Conservation (phyloP, 805 yeast species). For the Kazachstania psychrophila region DNA sequence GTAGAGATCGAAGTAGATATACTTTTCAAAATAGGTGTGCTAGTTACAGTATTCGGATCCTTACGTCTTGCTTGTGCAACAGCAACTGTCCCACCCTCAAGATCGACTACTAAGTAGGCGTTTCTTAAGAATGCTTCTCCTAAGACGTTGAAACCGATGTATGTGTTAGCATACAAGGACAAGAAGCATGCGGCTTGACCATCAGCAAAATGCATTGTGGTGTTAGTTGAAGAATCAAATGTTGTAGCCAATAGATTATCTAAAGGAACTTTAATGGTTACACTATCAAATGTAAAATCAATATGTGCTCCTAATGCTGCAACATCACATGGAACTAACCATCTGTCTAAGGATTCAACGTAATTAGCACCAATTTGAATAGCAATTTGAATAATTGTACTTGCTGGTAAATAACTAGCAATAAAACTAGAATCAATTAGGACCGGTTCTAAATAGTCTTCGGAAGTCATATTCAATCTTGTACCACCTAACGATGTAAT, state of each 20-base stretch:
- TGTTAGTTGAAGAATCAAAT: constrained; percentile 23
- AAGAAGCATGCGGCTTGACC: constrained; percentile 53
- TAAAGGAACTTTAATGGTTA: constrained; percentile 43
- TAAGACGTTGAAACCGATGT: constrained; percentile 42
- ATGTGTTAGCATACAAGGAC: constrained; percentile 39
- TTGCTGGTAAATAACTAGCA: constrained; percentile 45
- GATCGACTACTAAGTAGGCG: constrained; percentile 54
- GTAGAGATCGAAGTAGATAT: neutral
- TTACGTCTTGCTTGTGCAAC: constrained; percentile 38
- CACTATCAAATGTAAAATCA: constrained; percentile 44
- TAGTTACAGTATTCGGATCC: neutral
- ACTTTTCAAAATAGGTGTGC: neutral
- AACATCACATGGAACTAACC: constrained; percentile 58
- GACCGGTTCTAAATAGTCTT: constrained; percentile 40
- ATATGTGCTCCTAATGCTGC: constrained; percentile 41
- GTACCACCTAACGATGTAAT: constrained; percentile 37
- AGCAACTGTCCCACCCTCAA: constrained; percentile 47
- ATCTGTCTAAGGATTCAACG: constrained; percentile 36
- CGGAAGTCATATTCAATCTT: constrained; percentile 28
- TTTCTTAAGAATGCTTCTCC: constrained; percentile 51
- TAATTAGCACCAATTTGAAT: constrained; percentile 62
- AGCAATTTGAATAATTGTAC: constrained; percentile 50
- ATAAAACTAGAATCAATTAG: constrained; percentile 48
- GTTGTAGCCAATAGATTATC: constrained; percentile 38
- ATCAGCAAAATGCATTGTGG: constrained; percentile 38